Evolutionary conservation across 73 alveolate species (phyloP).

Genomic region (Tetrahymena thermophila): DNA sequence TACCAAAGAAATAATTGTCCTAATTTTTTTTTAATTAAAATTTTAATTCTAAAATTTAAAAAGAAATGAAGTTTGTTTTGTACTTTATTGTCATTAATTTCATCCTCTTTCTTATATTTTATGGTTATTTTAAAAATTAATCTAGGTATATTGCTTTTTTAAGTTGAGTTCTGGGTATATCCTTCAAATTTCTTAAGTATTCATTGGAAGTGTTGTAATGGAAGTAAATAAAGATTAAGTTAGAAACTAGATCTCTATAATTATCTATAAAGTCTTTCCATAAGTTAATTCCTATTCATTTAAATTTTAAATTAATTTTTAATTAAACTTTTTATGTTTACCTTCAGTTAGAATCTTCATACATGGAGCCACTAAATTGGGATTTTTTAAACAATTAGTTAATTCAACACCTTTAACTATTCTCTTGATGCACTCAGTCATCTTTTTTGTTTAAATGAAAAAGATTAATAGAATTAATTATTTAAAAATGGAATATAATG

Average conservation of each 20-base stretch:
- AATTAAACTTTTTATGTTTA: background rate
- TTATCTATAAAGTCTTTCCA: background rate
- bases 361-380: background rate
- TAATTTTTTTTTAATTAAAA: background rate
- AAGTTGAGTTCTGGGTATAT: background rate
- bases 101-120: slow-evolving; percentile 32
- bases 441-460: background rate
- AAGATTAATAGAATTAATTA: background rate
- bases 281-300: background rate
- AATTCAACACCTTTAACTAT: background rate
- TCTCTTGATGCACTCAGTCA: background rate
- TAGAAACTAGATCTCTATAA: background rate
- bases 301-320: background rate
- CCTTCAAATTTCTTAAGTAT: background rate
- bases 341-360: background rate
- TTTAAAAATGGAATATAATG: background rate
- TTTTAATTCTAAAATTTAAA: background rate
- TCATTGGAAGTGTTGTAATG: slow-evolving; percentile 23
- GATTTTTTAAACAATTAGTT: background rate
- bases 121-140: slow-evolving; percentile 11
- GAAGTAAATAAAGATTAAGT: slow-evolving; percentile 20
- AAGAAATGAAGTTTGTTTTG: background rate
- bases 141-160: background rate
- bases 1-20: slow-evolving; percentile 21
- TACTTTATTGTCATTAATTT: slow-evolving; percentile 15